Evolutionary conservation across 306 rosid genomes (phyloP), one percentile per base, ranked within the genome.

Genomic region (Cucurbita argyrosperma): DNA sequence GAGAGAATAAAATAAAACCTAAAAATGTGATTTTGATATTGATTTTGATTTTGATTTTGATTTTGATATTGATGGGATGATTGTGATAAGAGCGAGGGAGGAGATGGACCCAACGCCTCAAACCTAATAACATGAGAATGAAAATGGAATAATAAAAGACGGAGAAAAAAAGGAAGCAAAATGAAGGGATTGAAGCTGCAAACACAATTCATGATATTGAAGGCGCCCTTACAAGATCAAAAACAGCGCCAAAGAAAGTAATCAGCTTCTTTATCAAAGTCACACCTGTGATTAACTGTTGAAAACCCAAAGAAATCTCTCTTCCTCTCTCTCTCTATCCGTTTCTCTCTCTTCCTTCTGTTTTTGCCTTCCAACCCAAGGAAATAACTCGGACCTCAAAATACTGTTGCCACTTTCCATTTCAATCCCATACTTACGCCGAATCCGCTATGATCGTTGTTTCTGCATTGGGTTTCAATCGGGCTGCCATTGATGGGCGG

Each of bases 141-240:
- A 30, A 46, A 60, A 60, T 26, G 12, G 3, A 47, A 47, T 6
- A 30, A 46, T 0, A 7, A 3, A 21, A 23, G 3, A 6, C 21
- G 11, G 23, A 10, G 16, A 12, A 47, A n/a, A 4, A 47, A 12
- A 1, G 10, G 7, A 68, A 21, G 0, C 62, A 12, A 56, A 56
- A 21, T 21, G 37, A 21, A 14, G 18, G 46, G 59, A 30, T 68
- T 68, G 73, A 47, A 49, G 54, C 54, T 50, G 15, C 54, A 50
- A 69, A 69, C 74, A 69, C 57, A 49, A 26, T 19, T 47, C 58
- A 69, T 69, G 74, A 69, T 49, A 46, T 69, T 69, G 74, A 69
- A 69, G 49, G 74, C 58, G 43, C 23, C 58, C 13, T 26, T 49
- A 1, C n/a, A 70, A 51, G 74, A 70, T 70, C 74, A 70, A 50